Evolutionary conservation across 768 basidiomycete genomes (phyloP), one percentile per base, ranked within the genome.

Genomic region (Serendipita sp.): DNA sequence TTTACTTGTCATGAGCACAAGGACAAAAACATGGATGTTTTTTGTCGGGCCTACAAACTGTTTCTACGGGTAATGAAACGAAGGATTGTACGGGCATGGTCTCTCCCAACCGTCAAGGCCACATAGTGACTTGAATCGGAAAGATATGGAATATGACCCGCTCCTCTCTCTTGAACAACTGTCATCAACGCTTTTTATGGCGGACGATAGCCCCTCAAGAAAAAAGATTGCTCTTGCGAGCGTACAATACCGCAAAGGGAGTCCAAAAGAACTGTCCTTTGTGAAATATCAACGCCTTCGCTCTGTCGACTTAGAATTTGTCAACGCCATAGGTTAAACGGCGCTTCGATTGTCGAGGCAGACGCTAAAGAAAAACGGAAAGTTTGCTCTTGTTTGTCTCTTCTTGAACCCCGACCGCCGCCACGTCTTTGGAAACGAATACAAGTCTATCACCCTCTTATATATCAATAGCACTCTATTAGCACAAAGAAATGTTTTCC

Each of bases 111-210:
- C 56, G 56, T 60, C 56, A 60, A 60, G 56, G 56, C 35, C 56
- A 60, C 56, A 60, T 60, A 60, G 56, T 60, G 56, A 60, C 56
- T 60, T 60, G 56, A 60, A 60, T 60, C 56, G 56, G 56, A 60
- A 60, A 60, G 56, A 60, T 36, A 60, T 60, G 56, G 56, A 23
- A 60, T 60, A 60, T 60, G 56, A 60, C 56, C 56, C 56, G 56
- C 56, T 32, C 35, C 32, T 32, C 8, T 60, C 32, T 36, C 28
- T 35, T 28, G 18, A 10, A 4, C 28, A 32, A 60, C 56, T 8
- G n/a, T 32, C 16, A 60, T 60, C 56, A 35, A 60, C 56, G 56
- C 56, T n/a, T 60, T 60, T 60, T 41, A 41, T 3, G 16, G 56
- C 56, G 56, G 56, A 60, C 56, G 35, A 38, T 8, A n/a, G n/a